Percentiles rank a stretch among this genome's conserved stretches.
Conservation (phyloP, 306 rosid genomes). For the Echinosophora koreensis region DNA sequence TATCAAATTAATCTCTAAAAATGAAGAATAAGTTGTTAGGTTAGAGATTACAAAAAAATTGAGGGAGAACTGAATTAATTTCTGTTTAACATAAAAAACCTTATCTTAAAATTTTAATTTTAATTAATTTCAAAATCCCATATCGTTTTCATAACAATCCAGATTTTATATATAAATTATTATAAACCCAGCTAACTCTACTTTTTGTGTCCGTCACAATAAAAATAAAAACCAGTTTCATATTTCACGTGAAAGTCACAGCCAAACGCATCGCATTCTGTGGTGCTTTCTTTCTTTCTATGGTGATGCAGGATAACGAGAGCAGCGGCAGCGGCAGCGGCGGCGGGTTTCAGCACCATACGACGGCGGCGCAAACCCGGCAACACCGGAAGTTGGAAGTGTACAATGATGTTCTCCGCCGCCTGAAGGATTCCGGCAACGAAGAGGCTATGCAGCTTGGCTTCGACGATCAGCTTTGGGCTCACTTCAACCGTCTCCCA, state of each 20-base stretch:
- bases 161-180: background rate
- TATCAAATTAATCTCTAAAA: too few relatives aligned
- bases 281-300: constrained; percentile 27
- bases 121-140: constrained; percentile 20
- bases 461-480: constrained; percentile 86
- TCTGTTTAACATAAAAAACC: background rate
- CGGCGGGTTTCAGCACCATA: constrained; percentile 36
- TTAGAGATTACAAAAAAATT: background rate
- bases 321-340: constrained; percentile 77
- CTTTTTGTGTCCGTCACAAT: constrained; percentile 16
- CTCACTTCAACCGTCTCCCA: constrained; percentile 97
- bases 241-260: constrained; percentile 46
- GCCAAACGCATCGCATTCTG: constrained; percentile 38
- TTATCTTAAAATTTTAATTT: background rate
- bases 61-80: background rate
- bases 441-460: constrained; percentile 76
- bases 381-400: constrained; percentile 80
- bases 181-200: constrained; percentile 19
- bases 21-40: background rate
- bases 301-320: constrained; percentile 71
- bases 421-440: constrained; percentile 73
- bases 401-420: constrained; percentile 93
- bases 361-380: constrained; percentile 57
- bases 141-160: constrained; percentile 7
- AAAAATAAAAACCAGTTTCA: constrained; percentile 40